Evolutionary conservation across 2,329 filamentous ascomycete genomes (phyloP).

Genomic region (Colletotrichum sojae): DNA sequence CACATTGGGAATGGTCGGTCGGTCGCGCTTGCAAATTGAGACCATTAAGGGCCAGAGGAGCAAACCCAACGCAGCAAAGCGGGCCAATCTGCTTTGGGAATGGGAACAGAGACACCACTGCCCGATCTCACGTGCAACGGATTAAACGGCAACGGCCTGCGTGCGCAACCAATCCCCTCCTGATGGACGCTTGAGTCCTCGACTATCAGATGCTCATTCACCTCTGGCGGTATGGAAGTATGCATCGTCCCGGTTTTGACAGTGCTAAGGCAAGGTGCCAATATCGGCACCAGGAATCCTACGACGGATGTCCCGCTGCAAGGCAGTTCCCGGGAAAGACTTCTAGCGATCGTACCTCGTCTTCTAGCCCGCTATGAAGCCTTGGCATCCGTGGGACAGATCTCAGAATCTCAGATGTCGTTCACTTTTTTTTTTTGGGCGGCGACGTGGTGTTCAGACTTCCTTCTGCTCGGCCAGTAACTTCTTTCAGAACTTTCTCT

Average conservation of each 20-base stretch:
- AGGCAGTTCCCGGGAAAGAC: constrained; percentile 13
- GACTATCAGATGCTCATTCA: constrained; percentile 4
- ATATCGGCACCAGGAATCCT: constrained; percentile 4
- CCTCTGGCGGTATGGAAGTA: constrained; percentile 9
- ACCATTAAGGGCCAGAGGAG: no score
- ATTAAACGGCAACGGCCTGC: constrained; percentile 18
- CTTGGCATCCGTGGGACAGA: constrained; percentile 25
- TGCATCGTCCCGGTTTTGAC: constrained; percentile 6
- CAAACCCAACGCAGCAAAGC: no score
- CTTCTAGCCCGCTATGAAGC: constrained; percentile 20
- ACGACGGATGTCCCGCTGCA: constrained; percentile 16
- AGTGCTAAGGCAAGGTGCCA: constrained; percentile 4
- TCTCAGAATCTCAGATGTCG: neutral
- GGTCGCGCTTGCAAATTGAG: no score
- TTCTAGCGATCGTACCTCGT: constrained; percentile 26
- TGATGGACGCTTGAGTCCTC: neutral
- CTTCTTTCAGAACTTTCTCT: neutral
- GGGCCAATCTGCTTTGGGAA: neutral
- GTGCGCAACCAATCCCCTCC: constrained; percentile 22
- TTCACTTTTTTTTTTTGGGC: neutral
- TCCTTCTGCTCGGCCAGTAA: neutral
- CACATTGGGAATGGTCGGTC: no score
- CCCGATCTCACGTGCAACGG: neutral
- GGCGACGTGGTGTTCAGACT: neutral
- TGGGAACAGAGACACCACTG: neutral